phyloP scores from a whole-genome alignment of 352 stramenopile species.

The Phytophthora hybrid region DNA sequence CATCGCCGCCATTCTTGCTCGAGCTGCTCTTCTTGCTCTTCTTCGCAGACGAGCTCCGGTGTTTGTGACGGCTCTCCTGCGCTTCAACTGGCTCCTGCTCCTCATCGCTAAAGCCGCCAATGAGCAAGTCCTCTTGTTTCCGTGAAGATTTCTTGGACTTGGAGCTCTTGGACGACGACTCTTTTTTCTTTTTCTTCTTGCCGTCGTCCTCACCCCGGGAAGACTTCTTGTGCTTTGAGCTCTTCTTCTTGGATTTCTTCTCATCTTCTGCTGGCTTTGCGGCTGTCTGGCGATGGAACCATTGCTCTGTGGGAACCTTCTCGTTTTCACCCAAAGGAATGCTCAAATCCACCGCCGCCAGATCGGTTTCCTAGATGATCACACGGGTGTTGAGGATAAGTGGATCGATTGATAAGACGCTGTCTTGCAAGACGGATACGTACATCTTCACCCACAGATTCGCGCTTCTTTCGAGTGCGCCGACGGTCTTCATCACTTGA shows the following conservation, averaged over 20 bases:
- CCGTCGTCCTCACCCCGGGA: slow-evolving; percentile 45
- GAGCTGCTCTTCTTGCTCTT: slow-evolving; percentile 68
- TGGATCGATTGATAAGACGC: neutral
- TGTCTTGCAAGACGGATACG: slow-evolving; percentile 2
- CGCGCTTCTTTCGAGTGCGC: slow-evolving; percentile 60
- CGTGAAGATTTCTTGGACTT: slow-evolving; percentile 40
- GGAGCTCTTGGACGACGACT: slow-evolving; percentile 41
- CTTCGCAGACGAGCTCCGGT: slow-evolving; percentile 42
- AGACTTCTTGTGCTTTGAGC: slow-evolving; percentile 55
- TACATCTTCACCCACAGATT: slow-evolving; percentile 48
- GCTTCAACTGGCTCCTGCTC: slow-evolving; percentile 42
- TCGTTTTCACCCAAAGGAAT: slow-evolving; percentile 81
- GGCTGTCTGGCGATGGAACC: slow-evolving; percentile 72
- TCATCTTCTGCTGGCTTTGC: slow-evolving; percentile 47
- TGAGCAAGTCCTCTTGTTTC: slow-evolving; percentile 43
- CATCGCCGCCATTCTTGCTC: slow-evolving; percentile 38
- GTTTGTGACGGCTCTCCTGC: slow-evolving; percentile 31
- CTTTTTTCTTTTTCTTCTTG: slow-evolving; percentile 59
- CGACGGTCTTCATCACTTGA: slow-evolving; percentile 78
- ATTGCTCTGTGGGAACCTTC: slow-evolving; percentile 81
- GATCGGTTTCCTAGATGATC: slow-evolving; percentile 58
- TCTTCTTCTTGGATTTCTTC: slow-evolving; percentile 81
- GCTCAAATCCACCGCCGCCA: slow-evolving; percentile 81
- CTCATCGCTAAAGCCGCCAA: slow-evolving; percentile 55
- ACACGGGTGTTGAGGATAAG: neutral